Evolutionary conservation across 805 yeast genomes (phyloP), one percentile per base, ranked within the genome.

Genomic region (Candida patagonica): DNA sequence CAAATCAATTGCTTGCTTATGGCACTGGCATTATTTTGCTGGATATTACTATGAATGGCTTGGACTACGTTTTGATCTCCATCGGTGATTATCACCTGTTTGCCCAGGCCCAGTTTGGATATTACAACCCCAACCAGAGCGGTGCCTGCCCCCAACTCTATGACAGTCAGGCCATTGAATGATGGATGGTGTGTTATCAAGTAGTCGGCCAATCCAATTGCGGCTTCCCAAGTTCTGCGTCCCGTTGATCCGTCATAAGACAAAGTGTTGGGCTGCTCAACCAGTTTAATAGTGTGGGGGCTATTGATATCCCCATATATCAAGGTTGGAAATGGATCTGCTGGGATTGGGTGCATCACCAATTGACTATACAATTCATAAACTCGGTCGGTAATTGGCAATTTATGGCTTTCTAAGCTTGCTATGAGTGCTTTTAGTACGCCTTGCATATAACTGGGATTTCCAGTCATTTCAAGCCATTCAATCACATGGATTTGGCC

Each of bases 141-240:
- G 0, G 96, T 86, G 0, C 97, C 97, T 8, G 92, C 73, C 0
- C 97, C 97, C 19, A 88, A 56, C 51, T 88, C 97, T 8, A 84
- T 54, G 0, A 82, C 23, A 2, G 30, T n/a, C 6, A 5, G 6
- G 23, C 17, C 16, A 4, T 17, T n/a, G 21, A 16, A 16, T 8
- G 38, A 4, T 12, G 16, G 7, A 3, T 15, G 6, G 17, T 7
- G 10, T 5, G 26, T 24, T 5, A 15, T 15, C 13, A 21, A 15
- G 49, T 62, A 80, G 27, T 76, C 68, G 1, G 80, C 63, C 6
- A 89, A 59, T 39, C 66, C 84, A 5, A 83, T 49, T 0, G 95
- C 81, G 2, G 95, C 96, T 54, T 86, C 96, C 97, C 96, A 88
- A 0, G 96, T 89, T 30, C 96, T 65, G 40, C 76, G 61, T 0